Conservation (phyloP, 2,329 filamentous ascomycete genomes). For the Cordyceps tenuipes region DNA sequence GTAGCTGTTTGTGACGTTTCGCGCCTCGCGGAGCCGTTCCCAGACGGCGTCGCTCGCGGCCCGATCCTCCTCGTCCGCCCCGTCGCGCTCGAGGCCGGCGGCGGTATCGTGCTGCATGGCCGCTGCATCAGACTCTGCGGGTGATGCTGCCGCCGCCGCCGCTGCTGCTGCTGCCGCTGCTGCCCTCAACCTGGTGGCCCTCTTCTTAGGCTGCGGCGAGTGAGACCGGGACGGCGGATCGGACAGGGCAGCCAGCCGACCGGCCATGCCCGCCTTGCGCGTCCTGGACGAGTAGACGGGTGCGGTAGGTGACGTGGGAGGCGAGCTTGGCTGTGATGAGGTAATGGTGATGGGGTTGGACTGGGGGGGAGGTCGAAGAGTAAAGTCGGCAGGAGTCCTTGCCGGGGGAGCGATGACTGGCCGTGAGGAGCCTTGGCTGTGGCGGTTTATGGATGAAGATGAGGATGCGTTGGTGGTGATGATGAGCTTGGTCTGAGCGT, state of each 20-base stretch:
- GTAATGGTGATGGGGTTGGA: neutral
- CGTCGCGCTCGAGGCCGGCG: slow-evolving; percentile 15
- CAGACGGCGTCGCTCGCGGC: slow-evolving; percentile 25
- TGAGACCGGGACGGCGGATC: slow-evolving; percentile 28
- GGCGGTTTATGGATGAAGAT: too few relatives aligned
- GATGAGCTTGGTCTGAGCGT: neutral
- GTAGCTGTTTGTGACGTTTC: slow-evolving; percentile 31
- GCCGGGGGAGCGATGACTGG: slow-evolving; percentile 32
- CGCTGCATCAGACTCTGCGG: slow-evolving; percentile 1
- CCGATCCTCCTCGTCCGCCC: slow-evolving; percentile 19
- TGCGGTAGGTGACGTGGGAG: slow-evolving; percentile 17
- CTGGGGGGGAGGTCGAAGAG: neutral
- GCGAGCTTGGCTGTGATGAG: slow-evolving; percentile 28
- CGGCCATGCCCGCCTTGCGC: slow-evolving; percentile 32
- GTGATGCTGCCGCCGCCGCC: neutral
- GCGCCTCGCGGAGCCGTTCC: slow-evolving; percentile 29
- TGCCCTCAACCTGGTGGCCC: slow-evolving; percentile 13
- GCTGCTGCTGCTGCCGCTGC: neutral
- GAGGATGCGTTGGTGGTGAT: neutral
- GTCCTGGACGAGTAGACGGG: slow-evolving; percentile 4
- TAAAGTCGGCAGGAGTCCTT: slow-evolving; percentile 20
- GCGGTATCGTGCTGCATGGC: slow-evolving; percentile 3
- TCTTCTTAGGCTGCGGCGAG: slow-evolving; percentile 18
- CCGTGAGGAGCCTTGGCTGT: slow-evolving; percentile 18
- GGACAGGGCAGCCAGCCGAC: slow-evolving; percentile 25